Base-by-base conservation (phyloP, 768 basidiomycete species). In the Pholiota molesta region DNA sequence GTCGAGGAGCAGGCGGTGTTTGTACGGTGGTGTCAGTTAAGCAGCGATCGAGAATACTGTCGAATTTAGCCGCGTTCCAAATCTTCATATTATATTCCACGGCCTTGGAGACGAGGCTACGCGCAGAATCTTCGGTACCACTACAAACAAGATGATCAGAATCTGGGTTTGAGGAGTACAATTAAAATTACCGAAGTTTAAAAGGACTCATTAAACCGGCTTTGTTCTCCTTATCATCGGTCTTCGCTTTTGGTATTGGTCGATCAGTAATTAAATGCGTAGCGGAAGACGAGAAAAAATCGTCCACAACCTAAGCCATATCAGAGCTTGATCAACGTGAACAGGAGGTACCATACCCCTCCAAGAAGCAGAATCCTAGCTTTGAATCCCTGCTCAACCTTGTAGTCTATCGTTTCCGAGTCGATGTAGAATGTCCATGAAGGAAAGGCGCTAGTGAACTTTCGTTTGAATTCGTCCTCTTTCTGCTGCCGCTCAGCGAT, bases 341-440 rank as follows among this genome's bases (percentile, higher is more conserved):
- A 23, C 13, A 57, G 28, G 55, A 57, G 26, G 54, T 26, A 21
- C 84, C 93, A 68, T 75, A 99, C 97, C 63, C 87, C 91, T 64
- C 92, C 91, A 64, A 97, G 83, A 44, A 83, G 82, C 37, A 74
- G 68, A 35, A 97, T 86, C 66, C 84, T 82, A 40, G 79, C 72
- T 63, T 81, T 84, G 39, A 94, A 75, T 26, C 66, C 68, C 39
- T 81, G 77, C 54, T 79, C 75, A 31, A 77, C 62, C 26, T 62
- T 65, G 52, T 63, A 62, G 8, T 73, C 77, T 62, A 87, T 74
- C 60, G 75, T 78, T 52, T 85, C 75, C 37, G 77, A 71, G 71
- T 97, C 95, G 71, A 98, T 90, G 74, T 94, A 90, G 74, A 99
- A 97, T 17, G 81, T 84, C 80, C 90, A 94, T 26, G 75, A 77